Conservation (phyloP, 192 early-diverging fungal genomes). For the Podila horticola region DNA sequence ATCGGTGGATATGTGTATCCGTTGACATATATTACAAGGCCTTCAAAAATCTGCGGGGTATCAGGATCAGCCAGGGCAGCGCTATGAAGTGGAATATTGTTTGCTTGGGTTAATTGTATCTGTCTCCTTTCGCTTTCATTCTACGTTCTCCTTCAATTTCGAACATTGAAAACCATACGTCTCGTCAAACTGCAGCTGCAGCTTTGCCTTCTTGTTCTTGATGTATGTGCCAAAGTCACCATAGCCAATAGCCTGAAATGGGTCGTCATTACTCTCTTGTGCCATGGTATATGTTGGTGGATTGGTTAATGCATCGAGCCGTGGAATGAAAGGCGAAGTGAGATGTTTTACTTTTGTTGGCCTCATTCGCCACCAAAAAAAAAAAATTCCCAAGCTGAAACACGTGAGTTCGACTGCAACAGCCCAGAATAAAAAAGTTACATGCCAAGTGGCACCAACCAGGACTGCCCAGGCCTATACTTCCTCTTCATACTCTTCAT, state of each 20-base stretch:
- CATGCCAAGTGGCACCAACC: too few species aligned
- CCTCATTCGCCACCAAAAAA: neutral
- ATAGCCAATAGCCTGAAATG: slow-evolving; percentile 57
- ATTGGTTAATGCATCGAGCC: neutral
- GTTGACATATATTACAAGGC: slow-evolving; percentile 67
- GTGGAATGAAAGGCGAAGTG: neutral
- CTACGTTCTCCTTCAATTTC: neutral
- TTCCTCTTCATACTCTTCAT: neutral
- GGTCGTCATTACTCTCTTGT: slow-evolving; percentile 38
- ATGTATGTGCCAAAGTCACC: slow-evolving; percentile 62
- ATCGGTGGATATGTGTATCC: slow-evolving; percentile 73
- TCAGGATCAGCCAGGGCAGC: slow-evolving; percentile 33
- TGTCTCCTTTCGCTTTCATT: neutral
- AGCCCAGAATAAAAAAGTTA: neutral
- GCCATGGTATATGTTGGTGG: slow-evolving; percentile 11
- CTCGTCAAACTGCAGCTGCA: slow-evolving; percentile 58
- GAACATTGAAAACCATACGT: slow-evolving; percentile 25
- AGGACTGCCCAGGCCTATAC: neutral
- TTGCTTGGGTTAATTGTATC: neutral
- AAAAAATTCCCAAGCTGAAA: neutral
- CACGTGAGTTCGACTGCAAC: neutral
- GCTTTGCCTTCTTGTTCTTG: slow-evolving; percentile 58
- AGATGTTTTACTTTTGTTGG: too few species aligned
- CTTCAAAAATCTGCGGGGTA: slow-evolving; percentile 49
- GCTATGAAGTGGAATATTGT: neutral